phyloP scores from a whole-genome alignment of 805 yeast species.

The Hanseniaspora meyeri region DNA sequence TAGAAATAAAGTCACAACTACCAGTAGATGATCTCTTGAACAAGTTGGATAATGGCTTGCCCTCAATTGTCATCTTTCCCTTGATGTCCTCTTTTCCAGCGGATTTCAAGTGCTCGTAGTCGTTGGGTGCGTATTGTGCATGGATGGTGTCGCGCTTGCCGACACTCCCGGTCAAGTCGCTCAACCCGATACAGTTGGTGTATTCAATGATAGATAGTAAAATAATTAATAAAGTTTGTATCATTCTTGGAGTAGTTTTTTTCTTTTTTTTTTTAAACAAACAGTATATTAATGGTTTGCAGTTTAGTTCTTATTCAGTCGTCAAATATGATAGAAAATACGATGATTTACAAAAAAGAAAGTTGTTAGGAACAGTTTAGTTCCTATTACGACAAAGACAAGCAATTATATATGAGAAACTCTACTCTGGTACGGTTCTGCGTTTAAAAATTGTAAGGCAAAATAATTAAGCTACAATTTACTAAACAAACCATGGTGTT shows the following conservation, averaged over 20 bases:
- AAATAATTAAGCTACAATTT: no score
- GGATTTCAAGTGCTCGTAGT: constrained; percentile 3
- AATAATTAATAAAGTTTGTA: neutral
- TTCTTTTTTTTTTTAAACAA: no score
- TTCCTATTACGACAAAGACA: no score
- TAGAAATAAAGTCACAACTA: constrained; percentile 55
- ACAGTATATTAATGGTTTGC: no score
- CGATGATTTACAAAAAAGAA: no score
- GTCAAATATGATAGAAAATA: no score
- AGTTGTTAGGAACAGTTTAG: no score
- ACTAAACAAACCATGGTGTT: neutral
- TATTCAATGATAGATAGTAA: neutral
- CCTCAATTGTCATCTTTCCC: constrained; percentile 21
- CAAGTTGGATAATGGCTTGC: constrained; percentile 20
- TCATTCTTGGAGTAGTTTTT: no score
- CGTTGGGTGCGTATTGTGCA: neutral
- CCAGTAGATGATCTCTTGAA: constrained; percentile 24
- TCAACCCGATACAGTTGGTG: neutral
- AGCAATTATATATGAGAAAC: no score
- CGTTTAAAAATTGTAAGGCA: neutral
- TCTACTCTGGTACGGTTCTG: no score
- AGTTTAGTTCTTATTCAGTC: no score
- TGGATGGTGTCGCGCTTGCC: neutral
- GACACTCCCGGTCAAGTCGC: constrained; percentile 14
- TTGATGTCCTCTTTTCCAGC: constrained; percentile 19